Conservation (phyloP, 2,329 filamentous ascomycete genomes). For the Ophiostoma pallidulum region DNA sequence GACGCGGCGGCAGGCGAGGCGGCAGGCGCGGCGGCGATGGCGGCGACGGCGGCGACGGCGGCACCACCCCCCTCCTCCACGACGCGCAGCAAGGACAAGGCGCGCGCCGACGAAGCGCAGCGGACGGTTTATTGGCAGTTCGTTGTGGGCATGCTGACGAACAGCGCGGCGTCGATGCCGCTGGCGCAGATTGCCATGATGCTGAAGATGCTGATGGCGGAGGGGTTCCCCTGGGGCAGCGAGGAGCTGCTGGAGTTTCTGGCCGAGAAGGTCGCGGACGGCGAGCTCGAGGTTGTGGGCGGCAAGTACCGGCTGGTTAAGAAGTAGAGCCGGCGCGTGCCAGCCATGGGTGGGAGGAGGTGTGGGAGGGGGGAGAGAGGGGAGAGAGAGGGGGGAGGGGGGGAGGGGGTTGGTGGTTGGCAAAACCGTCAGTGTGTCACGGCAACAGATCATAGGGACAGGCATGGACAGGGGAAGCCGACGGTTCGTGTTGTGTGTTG, state of each 20-base stretch:
- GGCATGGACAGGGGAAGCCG: no score
- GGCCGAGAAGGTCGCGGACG: constrained; percentile 63
- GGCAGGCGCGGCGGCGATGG: constrained; percentile 20
- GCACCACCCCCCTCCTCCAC: no score
- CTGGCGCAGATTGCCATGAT: constrained; percentile 80
- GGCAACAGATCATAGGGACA: no score
- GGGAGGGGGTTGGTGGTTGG: no score
- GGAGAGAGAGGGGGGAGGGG: no score
- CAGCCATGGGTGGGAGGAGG: no score
- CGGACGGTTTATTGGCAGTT: constrained; percentile 76
- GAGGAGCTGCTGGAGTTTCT: constrained; percentile 81
- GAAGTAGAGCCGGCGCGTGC: constrained; percentile 36
- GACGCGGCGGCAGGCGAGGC: constrained; percentile 20
- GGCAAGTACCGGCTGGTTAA: constrained; percentile 61
- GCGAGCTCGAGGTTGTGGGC: constrained; percentile 58
- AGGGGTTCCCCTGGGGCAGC: constrained; percentile 80
- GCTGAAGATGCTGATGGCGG: constrained; percentile 83
- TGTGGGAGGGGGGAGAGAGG: no score
- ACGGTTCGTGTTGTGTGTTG: no score
- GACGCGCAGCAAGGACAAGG: constrained; percentile 21
- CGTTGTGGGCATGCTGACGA: constrained; percentile 90
- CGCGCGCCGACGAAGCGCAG: constrained; percentile 46
- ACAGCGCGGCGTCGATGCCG: constrained; percentile 72
- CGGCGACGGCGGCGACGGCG: constrained; percentile 18
- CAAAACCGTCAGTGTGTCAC: no score